Evolutionary conservation across 2,329 filamentous ascomycete species (phyloP).

Genomic region (Beauveria sp.): DNA sequence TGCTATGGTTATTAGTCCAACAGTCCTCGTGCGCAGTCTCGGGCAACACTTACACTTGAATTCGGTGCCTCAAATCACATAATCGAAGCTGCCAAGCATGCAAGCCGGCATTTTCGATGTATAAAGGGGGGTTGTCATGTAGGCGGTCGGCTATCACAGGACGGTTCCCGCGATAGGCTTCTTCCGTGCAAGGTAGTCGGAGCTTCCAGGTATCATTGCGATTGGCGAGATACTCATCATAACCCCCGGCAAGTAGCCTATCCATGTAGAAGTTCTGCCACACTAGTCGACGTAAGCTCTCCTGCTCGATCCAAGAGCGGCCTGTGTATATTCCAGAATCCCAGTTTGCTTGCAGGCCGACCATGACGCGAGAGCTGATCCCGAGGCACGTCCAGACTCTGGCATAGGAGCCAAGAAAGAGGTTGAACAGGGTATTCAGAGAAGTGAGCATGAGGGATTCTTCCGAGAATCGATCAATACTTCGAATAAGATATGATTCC

Average conservation of each 20-base stretch:
- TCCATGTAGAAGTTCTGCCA: slow-evolving; percentile 34
- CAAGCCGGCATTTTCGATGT: slow-evolving; percentile 21
- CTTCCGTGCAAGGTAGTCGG: slow-evolving; percentile 27
- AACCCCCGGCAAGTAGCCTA: slow-evolving; percentile 31
- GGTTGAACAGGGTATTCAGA: slow-evolving; percentile 29
- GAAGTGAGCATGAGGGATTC: slow-evolving; percentile 27
- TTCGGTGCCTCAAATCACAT: slow-evolving; percentile 29
- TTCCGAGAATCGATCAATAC: slow-evolving; percentile 31
- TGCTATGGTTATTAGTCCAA: background rate
- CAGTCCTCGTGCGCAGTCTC: background rate
- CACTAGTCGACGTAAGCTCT: slow-evolving; percentile 28
- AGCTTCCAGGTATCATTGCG: slow-evolving; percentile 32
- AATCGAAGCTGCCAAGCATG: slow-evolving; percentile 30
- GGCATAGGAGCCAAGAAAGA: slow-evolving; percentile 28
- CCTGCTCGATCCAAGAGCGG: slow-evolving; percentile 27
- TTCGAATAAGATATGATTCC: slow-evolving; percentile 32
- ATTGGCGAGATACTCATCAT: slow-evolving; percentile 32
- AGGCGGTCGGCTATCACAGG: slow-evolving; percentile 25
- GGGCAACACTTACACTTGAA: slow-evolving; percentile 24
- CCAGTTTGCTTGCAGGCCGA: slow-evolving; percentile 34
- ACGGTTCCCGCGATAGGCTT: slow-evolving; percentile 25
- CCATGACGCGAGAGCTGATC: slow-evolving; percentile 28
- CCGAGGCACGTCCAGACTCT: slow-evolving; percentile 35
- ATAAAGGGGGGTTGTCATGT: slow-evolving; percentile 21
- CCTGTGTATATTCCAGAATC: slow-evolving; percentile 21